Percentiles rank a stretch among this genome's conserved stretches.
These are phyloP conservation scores for Mycena maculata DNA, from an alignment of 768 basidiomycete species.

Conservation along the genomic window DNA sequence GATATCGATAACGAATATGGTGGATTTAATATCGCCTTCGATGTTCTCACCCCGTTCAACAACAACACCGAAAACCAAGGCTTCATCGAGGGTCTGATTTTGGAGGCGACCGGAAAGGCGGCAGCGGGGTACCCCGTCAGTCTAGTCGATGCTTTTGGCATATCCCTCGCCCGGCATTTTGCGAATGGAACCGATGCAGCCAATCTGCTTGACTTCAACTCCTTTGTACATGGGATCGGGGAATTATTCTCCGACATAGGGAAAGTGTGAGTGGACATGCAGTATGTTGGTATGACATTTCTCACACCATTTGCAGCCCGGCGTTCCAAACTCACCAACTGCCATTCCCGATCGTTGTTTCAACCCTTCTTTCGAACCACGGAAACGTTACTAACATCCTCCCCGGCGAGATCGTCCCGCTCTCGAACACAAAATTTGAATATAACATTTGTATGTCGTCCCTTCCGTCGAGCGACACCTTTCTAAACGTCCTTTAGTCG, in stretches of 20 bases:
- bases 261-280: constrained; percentile 46
- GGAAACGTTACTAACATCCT: constrained; percentile 39
- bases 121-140: constrained; percentile 36
- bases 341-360: constrained; percentile 55
- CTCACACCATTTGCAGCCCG: constrained; percentile 23
- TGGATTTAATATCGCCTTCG: constrained; percentile 48
- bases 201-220: constrained; percentile 42
- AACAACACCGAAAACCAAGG: constrained; percentile 32
- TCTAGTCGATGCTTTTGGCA: constrained; percentile 24
- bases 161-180: constrained; percentile 33
- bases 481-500: constrained; percentile 38
- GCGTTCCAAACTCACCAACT: constrained; percentile 47
- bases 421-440: constrained; percentile 49
- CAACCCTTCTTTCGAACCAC: constrained; percentile 39
- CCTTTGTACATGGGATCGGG: constrained; percentile 47
- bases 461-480: background rate
- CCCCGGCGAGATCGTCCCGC: constrained; percentile 38
- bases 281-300: constrained; percentile 6
- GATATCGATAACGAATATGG: constrained; percentile 43
- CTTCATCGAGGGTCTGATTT: constrained; percentile 37
- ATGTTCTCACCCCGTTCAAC: constrained; percentile 39
- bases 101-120: constrained; percentile 50
- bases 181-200: constrained; percentile 47
- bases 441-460: constrained; percentile 44
- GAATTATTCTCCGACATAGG: constrained; percentile 47